Evolutionary conservation across 805 yeast species (phyloP).

Genomic region (Candida incommunis): DNA sequence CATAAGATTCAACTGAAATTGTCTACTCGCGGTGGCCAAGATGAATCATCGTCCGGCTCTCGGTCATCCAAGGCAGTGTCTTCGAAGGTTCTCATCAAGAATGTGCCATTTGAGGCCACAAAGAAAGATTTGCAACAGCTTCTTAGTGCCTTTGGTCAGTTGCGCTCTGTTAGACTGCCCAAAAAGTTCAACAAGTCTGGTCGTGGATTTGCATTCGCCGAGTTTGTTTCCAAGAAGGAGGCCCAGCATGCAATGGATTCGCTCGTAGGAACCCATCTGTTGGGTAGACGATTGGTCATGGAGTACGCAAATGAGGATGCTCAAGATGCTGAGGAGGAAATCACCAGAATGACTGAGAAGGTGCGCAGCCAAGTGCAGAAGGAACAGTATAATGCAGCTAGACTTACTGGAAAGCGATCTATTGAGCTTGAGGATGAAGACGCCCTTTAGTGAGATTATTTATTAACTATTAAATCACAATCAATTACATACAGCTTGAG

Average conservation of each 20-base stretch:
- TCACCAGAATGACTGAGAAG: constrained; percentile 77
- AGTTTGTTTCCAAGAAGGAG: constrained; percentile 72
- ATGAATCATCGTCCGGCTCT: constrained; percentile 16
- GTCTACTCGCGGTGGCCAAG: constrained; percentile 57
- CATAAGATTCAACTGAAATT: constrained; percentile 81
- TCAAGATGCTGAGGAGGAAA: constrained; percentile 77
- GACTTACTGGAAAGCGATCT: constrained; percentile 57
- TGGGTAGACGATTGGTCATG: constrained; percentile 89
- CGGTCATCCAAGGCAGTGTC: constrained; percentile 16
- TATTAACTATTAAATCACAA: not conserved
- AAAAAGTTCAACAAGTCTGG: constrained; percentile 90
- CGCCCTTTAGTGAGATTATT: not conserved
- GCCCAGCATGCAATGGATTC: constrained; percentile 92
- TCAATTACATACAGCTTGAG: no score
- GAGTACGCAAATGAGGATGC: constrained; percentile 80
- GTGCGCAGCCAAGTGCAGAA: constrained; percentile 69
- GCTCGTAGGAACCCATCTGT: constrained; percentile 87
- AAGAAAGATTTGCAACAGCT: constrained; percentile 86
- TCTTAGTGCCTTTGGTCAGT: constrained; percentile 87
- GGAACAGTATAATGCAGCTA: constrained; percentile 52
- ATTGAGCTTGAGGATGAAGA: constrained; percentile 47
- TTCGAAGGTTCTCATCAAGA: constrained; percentile 80
- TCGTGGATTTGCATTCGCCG: constrained; percentile 96
- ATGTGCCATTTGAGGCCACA: constrained; percentile 91
- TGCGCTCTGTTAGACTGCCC: constrained; percentile 90